Evolutionary conservation across 179 eudicot genomes (phyloP).

Genomic region (Beta macrorhiza): DNA sequence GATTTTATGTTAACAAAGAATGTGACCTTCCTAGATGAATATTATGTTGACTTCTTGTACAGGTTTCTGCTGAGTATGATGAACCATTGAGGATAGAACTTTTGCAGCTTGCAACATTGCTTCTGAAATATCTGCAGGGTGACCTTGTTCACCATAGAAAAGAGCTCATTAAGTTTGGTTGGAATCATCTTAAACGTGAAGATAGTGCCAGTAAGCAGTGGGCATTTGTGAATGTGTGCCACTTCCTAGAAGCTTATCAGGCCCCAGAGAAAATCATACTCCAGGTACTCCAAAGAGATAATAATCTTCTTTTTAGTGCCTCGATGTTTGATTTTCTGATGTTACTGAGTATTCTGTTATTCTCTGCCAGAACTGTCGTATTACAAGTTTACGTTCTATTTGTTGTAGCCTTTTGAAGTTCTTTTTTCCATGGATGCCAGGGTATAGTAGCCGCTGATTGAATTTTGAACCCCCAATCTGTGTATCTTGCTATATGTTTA

Average conservation of each 20-base stretch:
- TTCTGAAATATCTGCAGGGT: slow-evolving; percentile 89
- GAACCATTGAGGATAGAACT: slow-evolving; percentile 98
- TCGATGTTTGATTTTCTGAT: background rate
- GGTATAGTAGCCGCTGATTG: background rate
- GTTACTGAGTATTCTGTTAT: background rate
- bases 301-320: background rate
- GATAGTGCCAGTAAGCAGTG: slow-evolving; percentile 99
- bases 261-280: slow-evolving; percentile 99
- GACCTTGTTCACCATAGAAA: slow-evolving; percentile 96
- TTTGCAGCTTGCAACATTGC: slow-evolving; percentile 92
- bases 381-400: background rate
- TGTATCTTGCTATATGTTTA: background rate
- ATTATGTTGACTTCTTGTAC: slow-evolving; percentile 4
- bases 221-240: slow-evolving; percentile 99
- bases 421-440: background rate
- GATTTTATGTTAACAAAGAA: background rate
- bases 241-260: slow-evolving; percentile 98
- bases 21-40: background rate
- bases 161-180: slow-evolving; percentile 98
- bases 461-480: background rate
- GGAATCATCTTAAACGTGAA: slow-evolving; percentile 99
- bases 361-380: too few relatives aligned
- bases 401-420: too few relatives aligned
- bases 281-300: slow-evolving; percentile 52
- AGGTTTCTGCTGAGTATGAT: slow-evolving; percentile 98